Base-by-base conservation (phyloP, 2,329 filamentous ascomycete species). In the Stagonosporopsis chrysanthemi region DNA sequence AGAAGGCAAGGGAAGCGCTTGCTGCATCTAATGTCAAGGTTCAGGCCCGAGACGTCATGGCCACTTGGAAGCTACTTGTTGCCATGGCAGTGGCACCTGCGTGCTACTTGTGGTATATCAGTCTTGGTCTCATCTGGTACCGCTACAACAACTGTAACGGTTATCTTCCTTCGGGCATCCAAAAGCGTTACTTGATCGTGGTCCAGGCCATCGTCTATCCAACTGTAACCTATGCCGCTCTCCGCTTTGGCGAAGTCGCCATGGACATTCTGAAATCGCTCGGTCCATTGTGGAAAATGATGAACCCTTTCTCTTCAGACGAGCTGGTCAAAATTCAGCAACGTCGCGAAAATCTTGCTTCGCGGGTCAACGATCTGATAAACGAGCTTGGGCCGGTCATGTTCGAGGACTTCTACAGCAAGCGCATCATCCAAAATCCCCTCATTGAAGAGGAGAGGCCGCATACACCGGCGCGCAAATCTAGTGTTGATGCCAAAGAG, bases 181-280 rank as follows among this genome's bases (percentile, higher is more conserved):
- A 93, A 55, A 96, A 89, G 86, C 62, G 67, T 33, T 71, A 63
- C 36, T 62, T 75, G 35, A 87, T 93, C 62, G 74, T 91, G 9
- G 85, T 87, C 36, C 90, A 92, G 46, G 88, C 91, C 80, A 82
- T 91, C 44, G 80, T 96, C 64, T 97, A 97, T 81, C 90, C 93
- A 6, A 85, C 88, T 23, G 90, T 97, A 67, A 97, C 93, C 0
- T 97, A 96, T 75, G 93, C 92, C 4, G 92, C 95, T 6, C 87
- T 99, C 49, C 89, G 95, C 11, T 96, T 98, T 65, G 95, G 95
- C 43, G 95, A 99, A 79, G 89, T 96, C n/a, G 95, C 94, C 49
- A 97, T 99, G 92, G 95, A 99, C 73, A 97, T 99, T 53, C 82
- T 95, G 80, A 99, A 98, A 78, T 98, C 94, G 0, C 84, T 99